Base-by-base conservation (phyloP, 139 green algal genomes). In the Picochlorum sp. region DNA sequence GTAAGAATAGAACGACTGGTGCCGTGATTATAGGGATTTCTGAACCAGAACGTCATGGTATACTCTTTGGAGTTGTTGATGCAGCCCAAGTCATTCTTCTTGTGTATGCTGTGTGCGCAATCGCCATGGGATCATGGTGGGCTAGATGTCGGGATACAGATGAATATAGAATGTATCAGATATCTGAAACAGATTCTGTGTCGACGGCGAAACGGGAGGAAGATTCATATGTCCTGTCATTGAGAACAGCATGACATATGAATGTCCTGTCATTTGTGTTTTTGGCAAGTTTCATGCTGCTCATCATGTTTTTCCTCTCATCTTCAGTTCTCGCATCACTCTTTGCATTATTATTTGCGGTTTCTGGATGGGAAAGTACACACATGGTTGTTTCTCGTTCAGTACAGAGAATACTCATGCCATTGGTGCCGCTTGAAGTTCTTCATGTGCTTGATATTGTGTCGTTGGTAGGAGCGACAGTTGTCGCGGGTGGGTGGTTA, bases 301-400 rank as follows among this genome's bases (percentile, higher is more conserved):
- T 95, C 21, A 34, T 83, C 18, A 61, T 94, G 28, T 94, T 80
- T 74, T 92, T 91, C 58, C 76, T 95, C 38, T 60, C 89, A 26
- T 77, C 62, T 66, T 63, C 77, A 31, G 74, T 64, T 15, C 78
- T 92, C 55, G 84, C 82, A 45, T 78, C 80, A 30, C 38, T 90
- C 2, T 65, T 95, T 61, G 72, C 85, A 26, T 66, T 41, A 1
- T 21, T 86, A 3, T 90, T 91, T 64, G 74, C 69, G 21, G 2
- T 91, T 5, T 73, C 62, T 4, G 71, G 72, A 2, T 66, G 73
- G 11, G 77, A 89, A 60, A 69, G 79, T 1, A 45, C 75, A 16
- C 57, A 50, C n/a, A 28, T 66, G 6, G 47, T 81, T 45, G 15
- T 70, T 3, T 45, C 34, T 34, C 20, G 51, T 34, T 30, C 20